phyloP scores from a whole-genome alignment of 495 filamentous ascomycete genomes.

The Penicillium taxi region DNA sequence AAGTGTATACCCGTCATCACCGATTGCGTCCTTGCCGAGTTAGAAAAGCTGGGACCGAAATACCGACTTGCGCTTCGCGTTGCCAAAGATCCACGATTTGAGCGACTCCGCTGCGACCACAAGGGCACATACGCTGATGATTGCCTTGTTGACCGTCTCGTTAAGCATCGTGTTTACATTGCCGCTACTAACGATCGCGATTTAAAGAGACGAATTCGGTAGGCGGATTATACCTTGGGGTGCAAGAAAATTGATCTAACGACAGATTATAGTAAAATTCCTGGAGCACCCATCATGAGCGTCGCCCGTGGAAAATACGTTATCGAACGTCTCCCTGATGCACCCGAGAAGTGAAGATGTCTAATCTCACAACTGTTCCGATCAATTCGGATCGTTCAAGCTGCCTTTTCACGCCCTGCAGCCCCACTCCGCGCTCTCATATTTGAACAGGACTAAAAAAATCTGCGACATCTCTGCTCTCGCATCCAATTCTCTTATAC shows the following conservation, averaged over 20 bases:
- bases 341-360: conserved; percentile 31
- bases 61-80: conserved; percentile 85
- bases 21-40: conserved; percentile 54
- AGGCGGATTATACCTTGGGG: conserved; percentile 3
- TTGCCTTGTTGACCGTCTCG: conserved; percentile 81
- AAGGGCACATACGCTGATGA: conserved; percentile 93
- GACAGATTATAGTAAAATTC: conserved; percentile 22
- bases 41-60: conserved; percentile 85
- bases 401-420: too few species aligned
- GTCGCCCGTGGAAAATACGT: conserved; percentile 81
- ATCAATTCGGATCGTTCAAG: too few species aligned
- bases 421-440: too few species aligned
- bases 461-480: too few species aligned
- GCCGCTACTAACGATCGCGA: conserved; percentile 81
- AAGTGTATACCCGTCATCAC: conserved; percentile 48
- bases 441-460: too few species aligned
- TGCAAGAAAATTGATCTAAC: background rate
- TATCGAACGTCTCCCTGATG: conserved; percentile 84
- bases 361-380: too few species aligned
- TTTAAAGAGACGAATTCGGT: conserved; percentile 66
- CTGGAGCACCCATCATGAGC: conserved; percentile 51
- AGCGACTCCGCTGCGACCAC: conserved; percentile 77
- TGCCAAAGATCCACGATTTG: conserved; percentile 87
- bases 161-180: conserved; percentile 73
- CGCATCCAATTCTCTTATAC: too few species aligned